These are phyloP conservation scores for Euphrasia arctica DNA, from an alignment of 305 asterid species.

Conservation along the genomic window DNA sequence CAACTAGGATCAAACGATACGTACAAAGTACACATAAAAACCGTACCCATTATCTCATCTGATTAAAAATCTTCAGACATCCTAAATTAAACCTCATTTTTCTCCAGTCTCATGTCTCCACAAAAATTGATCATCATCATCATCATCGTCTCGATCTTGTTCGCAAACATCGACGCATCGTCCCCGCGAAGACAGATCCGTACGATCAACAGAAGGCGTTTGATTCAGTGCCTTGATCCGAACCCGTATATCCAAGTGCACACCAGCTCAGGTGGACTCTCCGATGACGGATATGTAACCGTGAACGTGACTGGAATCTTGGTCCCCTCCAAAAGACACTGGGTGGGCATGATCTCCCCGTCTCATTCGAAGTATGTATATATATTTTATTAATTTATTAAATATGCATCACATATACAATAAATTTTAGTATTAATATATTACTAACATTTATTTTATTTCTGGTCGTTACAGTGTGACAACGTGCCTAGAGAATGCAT, in stretches of 20 bases:
- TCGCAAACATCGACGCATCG: conserved; percentile 26
- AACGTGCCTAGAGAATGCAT: conserved; percentile 32
- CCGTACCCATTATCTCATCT: too few relatives aligned
- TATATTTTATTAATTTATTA: too few relatives aligned
- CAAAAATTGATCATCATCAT: neutral
- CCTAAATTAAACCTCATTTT: too few relatives aligned
- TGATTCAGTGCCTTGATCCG: conserved; percentile 39
- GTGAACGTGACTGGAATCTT: conserved; percentile 58
- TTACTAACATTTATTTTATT: conserved; percentile 3
- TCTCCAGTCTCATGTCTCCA: too few relatives aligned
- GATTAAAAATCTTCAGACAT: too few relatives aligned
- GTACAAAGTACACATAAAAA: too few relatives aligned
- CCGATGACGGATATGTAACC: conserved; percentile 47
- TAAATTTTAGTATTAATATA: too few relatives aligned
- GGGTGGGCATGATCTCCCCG: conserved; percentile 92
- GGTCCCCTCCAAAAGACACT: conserved; percentile 40
- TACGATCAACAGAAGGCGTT: conserved; percentile 44
- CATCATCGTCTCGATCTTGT: neutral
- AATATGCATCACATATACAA: too few relatives aligned
- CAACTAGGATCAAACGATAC: too few relatives aligned
- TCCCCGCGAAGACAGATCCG: conserved; percentile 55
- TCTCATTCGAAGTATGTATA: conserved; percentile 54
- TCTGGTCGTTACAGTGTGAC: conserved; percentile 28
- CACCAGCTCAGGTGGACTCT: conserved; percentile 33
- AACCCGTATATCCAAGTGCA: conserved; percentile 47